phyloP scores from a whole-genome alignment of 2,329 filamentous ascomycete species.

The Penicillium oxalicum region DNA sequence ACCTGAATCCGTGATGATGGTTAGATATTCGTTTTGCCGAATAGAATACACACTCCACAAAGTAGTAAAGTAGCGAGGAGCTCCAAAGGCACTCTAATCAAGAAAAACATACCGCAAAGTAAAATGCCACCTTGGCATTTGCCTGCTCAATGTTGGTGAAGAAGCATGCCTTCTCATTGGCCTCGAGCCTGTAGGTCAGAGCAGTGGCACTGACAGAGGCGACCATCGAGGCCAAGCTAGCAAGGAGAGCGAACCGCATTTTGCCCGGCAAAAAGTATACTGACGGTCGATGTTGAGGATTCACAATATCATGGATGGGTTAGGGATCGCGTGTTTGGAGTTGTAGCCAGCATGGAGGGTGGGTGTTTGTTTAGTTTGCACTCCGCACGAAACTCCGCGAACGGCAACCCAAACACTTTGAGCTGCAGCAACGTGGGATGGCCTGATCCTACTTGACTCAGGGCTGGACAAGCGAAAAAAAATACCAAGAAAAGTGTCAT shows the following conservation, averaged over 20 bases:
- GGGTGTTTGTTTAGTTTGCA: slow-evolving; percentile 34
- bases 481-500: too few species aligned
- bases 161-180: slow-evolving; percentile 96
- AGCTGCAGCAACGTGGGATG: too few species aligned
- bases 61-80: too few species aligned
- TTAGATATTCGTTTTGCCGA: slow-evolving; percentile 3
- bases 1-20: slow-evolving; percentile 52
- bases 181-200: slow-evolving; percentile 82
- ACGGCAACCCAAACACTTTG: neutral
- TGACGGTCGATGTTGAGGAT: slow-evolving; percentile 10
- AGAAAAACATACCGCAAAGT: slow-evolving; percentile 76
- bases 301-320: slow-evolving; percentile 5
- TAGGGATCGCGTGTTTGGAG: slow-evolving; percentile 21
- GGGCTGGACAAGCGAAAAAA: too few species aligned
- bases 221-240: slow-evolving; percentile 64
- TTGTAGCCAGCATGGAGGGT: slow-evolving; percentile 31
- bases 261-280: slow-evolving; percentile 12
- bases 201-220: slow-evolving; percentile 77
- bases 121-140: slow-evolving; percentile 90
- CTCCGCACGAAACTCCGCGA: slow-evolving; percentile 15
- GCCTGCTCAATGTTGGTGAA: slow-evolving; percentile 71
- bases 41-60: neutral
- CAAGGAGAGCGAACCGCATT: slow-evolving; percentile 63
- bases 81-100: neutral
- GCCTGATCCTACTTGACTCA: too few species aligned